phyloP scores from a whole-genome alignment of 1,139 yeast genomes.

The Sporopachydermia cereana region DNA sequence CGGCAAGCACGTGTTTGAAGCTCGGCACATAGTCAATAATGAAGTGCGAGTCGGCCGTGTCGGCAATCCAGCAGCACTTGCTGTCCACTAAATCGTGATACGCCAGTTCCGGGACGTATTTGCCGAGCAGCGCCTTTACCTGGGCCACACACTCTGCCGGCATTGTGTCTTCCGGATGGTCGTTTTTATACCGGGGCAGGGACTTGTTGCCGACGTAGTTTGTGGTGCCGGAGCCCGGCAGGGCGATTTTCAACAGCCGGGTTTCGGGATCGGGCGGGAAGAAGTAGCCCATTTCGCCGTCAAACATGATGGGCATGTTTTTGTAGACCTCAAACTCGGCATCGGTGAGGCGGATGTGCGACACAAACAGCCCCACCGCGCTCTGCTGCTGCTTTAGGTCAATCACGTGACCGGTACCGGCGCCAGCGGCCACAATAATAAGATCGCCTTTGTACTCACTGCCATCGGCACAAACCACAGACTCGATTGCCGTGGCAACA shows the following conservation, averaged over 20 bases:
- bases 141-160: conserved; percentile 22
- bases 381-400: conserved; percentile 25
- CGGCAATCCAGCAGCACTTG: conserved; percentile 37
- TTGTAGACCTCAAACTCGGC: conserved; percentile 21
- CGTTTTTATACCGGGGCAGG: conserved; percentile 27
- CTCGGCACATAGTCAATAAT: conserved; percentile 31
- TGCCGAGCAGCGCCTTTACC: conserved; percentile 19
- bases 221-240: conserved; percentile 28
- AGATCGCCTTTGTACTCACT: conserved; percentile 21
- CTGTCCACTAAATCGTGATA: conserved; percentile 26
- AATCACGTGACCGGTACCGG: conserved; percentile 23
- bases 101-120: conserved; percentile 28
- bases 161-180: conserved; percentile 26
- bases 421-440: conserved; percentile 25
- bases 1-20: conserved; percentile 23
- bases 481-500: conserved; percentile 11
- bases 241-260: conserved; percentile 26
- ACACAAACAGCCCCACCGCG: conserved; percentile 30
- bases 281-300: conserved; percentile 34
- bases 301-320: conserved; percentile 27
- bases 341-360: conserved; percentile 23
- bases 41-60: conserved; percentile 31
- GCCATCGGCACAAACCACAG: conserved; percentile 19
- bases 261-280: conserved; percentile 32
- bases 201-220: conserved; percentile 14